A percentile compares a stretch with the other conserved stretches of the same genome.
Conservation (phyloP, 345 rosid species). For the Hypericum perforatum region DNA sequence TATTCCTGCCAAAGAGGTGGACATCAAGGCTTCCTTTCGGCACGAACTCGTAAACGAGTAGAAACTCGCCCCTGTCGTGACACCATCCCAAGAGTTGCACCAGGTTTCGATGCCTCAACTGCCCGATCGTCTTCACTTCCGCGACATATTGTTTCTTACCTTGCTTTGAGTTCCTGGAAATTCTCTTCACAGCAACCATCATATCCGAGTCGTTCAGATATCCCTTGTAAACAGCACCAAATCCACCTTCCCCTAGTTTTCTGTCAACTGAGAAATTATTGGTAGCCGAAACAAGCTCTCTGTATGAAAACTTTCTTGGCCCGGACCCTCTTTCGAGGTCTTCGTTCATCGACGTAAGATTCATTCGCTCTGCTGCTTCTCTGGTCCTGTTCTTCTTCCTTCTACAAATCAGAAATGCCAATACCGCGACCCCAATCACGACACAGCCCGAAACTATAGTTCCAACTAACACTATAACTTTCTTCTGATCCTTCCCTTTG, state of each 20-base stretch:
- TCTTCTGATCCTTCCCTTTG: background rate
- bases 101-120: slow-evolving; percentile 38
- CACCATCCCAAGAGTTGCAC: slow-evolving; percentile 55
- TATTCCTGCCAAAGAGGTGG: slow-evolving; percentile 30
- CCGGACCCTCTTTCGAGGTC: slow-evolving; percentile 44
- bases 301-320: slow-evolving; percentile 36
- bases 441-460: slow-evolving; percentile 11
- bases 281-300: slow-evolving; percentile 30
- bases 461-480: background rate
- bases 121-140: slow-evolving; percentile 46
- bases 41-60: slow-evolving; percentile 48
- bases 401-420: slow-evolving; percentile 1
- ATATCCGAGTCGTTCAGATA: slow-evolving; percentile 17
- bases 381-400: slow-evolving; percentile 1
- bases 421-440: background rate
- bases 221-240: slow-evolving; percentile 48
- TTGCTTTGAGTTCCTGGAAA: slow-evolving; percentile 34
- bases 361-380: too few species aligned
- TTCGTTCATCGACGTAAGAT: slow-evolving; percentile 17
- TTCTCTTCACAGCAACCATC: slow-evolving; percentile 42
- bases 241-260: slow-evolving; percentile 51
- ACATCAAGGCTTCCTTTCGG: slow-evolving; percentile 45
- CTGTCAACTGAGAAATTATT: slow-evolving; percentile 26
- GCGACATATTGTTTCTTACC: slow-evolving; percentile 36
- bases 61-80: slow-evolving; percentile 33